phyloP scores from a whole-genome alignment of 2,329 filamentous ascomycete species.

The Ophiostoma quercus region DNA sequence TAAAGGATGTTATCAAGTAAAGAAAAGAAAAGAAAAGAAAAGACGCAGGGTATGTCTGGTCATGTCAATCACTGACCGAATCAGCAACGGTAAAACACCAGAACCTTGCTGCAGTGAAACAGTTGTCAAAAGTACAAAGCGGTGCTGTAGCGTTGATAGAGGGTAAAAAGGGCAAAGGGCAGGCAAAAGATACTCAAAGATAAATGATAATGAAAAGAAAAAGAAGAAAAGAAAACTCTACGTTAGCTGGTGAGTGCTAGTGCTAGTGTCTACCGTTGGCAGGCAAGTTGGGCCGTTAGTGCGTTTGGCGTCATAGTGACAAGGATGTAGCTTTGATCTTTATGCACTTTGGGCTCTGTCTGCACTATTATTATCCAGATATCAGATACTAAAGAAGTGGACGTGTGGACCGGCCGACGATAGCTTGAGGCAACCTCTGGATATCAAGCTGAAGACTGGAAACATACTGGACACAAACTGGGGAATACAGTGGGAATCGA shows the following conservation, averaged over 20 bases:
- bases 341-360: no score
- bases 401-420: not conserved
- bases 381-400: not conserved
- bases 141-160: no score
- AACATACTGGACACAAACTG: not conserved
- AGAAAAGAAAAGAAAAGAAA: no score
- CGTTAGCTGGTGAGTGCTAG: no score
- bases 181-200: not conserved
- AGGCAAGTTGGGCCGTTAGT: not conserved
- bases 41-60: not conserved
- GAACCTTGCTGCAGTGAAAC: constrained; percentile 8
- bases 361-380: no score
- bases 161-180: no score
- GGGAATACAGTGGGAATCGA: not conserved
- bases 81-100: constrained; percentile 2
- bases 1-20: not conserved
- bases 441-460: not conserved
- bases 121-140: not conserved
- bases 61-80: constrained; percentile 1
- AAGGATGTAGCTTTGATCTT: not conserved
- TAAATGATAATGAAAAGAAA: not conserved
- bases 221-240: not conserved
- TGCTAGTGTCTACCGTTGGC: not conserved
- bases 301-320: not conserved
- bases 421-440: no score